phyloP scores from a whole-genome alignment of 129 eudicot species.

The Chrysanthemum lavandulifolium region DNA sequence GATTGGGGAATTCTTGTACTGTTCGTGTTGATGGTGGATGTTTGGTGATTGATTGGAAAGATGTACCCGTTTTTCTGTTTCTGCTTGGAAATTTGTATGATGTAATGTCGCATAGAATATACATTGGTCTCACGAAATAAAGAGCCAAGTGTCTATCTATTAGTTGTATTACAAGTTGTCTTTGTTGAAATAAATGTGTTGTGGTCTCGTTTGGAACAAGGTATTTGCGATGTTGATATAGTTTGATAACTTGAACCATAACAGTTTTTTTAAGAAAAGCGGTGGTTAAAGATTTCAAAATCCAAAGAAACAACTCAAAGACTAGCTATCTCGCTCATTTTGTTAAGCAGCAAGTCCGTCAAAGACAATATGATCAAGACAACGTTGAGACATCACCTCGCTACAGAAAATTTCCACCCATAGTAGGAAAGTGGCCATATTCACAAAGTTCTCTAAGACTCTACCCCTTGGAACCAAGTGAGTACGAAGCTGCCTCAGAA shows the following conservation, averaged over 20 bases:
- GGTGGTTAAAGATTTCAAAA: too few species aligned
- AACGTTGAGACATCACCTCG: too few species aligned
- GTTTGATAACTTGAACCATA: neutral
- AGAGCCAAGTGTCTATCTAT: neutral
- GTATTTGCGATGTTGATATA: neutral
- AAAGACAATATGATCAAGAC: too few species aligned
- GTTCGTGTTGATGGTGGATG: slow-evolving; percentile 31
- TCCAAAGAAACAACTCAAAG: too few species aligned
- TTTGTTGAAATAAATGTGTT: neutral
- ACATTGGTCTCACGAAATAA: neutral
- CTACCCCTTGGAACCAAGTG: too few species aligned
- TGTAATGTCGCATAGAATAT: neutral
- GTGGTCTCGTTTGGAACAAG: neutral
- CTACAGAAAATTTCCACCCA: too few species aligned
- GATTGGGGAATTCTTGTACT: slow-evolving; percentile 34
- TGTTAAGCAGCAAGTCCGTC: too few species aligned
- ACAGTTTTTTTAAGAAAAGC: too few species aligned
- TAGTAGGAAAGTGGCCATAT: too few species aligned
- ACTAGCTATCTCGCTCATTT: too few species aligned
- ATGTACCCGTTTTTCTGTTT: slow-evolving; percentile 39
- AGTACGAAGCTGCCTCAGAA: too few species aligned
- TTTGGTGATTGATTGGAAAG: slow-evolving; percentile 44
- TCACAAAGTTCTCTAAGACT: too few species aligned
- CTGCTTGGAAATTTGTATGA: slow-evolving; percentile 49
- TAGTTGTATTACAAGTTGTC: neutral